Conservation (phyloP, 345 rosid species). For the Citrus hindsii region DNA sequence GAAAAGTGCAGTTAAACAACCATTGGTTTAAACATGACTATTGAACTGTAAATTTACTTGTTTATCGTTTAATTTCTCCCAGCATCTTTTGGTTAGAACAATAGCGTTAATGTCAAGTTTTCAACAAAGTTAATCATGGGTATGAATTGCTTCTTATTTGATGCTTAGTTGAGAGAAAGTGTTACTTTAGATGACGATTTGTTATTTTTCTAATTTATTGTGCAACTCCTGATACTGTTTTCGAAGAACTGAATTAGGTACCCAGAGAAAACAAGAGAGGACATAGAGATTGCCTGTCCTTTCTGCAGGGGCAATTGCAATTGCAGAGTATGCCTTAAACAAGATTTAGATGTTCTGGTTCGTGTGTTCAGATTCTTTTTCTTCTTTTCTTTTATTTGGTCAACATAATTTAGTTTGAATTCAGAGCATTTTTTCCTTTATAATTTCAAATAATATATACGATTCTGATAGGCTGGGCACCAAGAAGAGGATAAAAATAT, state of each 20-base stretch:
- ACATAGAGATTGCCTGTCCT: conserved; percentile 44
- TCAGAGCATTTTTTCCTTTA: neutral
- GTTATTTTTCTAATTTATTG: conserved; percentile 6
- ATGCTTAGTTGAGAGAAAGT: neutral
- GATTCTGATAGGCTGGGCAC: conserved; percentile 27
- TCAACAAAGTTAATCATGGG: neutral
- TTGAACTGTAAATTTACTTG: neutral
- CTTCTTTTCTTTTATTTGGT: neutral
- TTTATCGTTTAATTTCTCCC: neutral
- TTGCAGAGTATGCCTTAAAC: conserved; percentile 50
- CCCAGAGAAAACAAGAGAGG: conserved; percentile 39
- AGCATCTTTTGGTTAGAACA: neutral
- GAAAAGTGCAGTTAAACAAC: neutral
- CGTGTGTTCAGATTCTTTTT: conserved; percentile 3
- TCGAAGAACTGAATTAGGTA: conserved; percentile 37
- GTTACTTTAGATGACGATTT: neutral
- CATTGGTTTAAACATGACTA: neutral
- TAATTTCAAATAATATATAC: conserved; percentile 12
- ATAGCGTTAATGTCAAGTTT: neutral
- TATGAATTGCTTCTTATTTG: neutral
- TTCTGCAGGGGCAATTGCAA: conserved; percentile 52
- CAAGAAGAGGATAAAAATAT: conserved; percentile 23
- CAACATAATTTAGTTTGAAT: neutral
- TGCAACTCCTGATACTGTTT: conserved; percentile 12
- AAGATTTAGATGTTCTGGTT: conserved; percentile 31